Percentiles rank a stretch among this genome's conserved stretches.
Conservation (phyloP, 2,329 filamentous ascomycete genomes). For the Aspergillus pseudoterreus region DNA sequence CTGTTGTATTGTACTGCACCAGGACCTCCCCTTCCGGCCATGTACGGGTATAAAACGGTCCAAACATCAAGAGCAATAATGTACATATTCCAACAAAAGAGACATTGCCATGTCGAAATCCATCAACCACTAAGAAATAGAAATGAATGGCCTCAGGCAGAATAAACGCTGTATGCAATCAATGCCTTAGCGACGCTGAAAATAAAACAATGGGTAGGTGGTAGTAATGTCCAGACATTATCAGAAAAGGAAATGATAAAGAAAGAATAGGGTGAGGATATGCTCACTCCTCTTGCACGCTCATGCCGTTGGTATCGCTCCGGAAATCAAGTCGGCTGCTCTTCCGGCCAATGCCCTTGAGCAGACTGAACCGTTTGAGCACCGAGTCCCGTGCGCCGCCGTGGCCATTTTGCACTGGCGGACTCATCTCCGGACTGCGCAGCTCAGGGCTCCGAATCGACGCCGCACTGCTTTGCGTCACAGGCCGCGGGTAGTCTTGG, state of each 20-base stretch:
- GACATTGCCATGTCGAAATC: constrained; percentile 4
- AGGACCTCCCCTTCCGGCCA: constrained; percentile 1
- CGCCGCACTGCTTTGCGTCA: constrained; percentile 26
- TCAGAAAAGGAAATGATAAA: constrained; percentile 13
- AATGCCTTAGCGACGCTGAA: constrained; percentile 9
- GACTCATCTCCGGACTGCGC: constrained; percentile 15
- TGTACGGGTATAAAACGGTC: constrained; percentile 8
- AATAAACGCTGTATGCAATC: constrained; percentile 15
- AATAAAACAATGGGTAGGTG: constrained; percentile 2
- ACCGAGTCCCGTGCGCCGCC: constrained; percentile 56
- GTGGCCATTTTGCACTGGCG: constrained; percentile 40
- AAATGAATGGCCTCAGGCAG: constrained; percentile 2
- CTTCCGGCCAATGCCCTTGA: constrained; percentile 69
- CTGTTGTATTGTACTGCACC: neutral
- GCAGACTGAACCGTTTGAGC: constrained; percentile 72
- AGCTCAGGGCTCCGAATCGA: constrained; percentile 17
- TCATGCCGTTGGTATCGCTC: constrained; percentile 24
- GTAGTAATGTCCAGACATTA: constrained; percentile 23
- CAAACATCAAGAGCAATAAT: constrained; percentile 7
- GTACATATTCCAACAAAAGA: constrained; percentile 10
- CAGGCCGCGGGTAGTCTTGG: constrained; percentile 31
- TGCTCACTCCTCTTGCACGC: constrained; percentile 35
- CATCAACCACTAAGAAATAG: constrained; percentile 8
- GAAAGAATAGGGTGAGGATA: constrained; percentile 12
- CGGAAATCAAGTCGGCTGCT: constrained; percentile 53